Evolutionary conservation across 2,329 filamentous ascomycete genomes (phyloP).

Genomic region (Ophiocordyceps unilateralis): DNA sequence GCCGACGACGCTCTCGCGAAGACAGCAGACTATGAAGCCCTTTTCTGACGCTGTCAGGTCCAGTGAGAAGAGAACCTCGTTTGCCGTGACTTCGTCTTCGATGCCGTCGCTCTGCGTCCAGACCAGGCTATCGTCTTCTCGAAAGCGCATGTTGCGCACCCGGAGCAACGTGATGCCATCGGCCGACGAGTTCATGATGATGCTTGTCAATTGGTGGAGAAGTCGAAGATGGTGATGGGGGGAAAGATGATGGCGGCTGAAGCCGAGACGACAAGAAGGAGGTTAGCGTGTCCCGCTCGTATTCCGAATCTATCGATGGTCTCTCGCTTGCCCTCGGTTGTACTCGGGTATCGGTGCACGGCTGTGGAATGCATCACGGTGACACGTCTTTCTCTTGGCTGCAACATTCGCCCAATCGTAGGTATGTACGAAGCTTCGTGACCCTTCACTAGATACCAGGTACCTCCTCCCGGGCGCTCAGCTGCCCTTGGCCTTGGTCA

Average conservation of each 20-base stretch:
- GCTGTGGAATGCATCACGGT: neutral
- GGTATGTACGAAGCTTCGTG: no score
- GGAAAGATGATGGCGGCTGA: no score
- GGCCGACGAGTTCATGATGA: neutral
- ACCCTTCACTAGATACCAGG: no score
- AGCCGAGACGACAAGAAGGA: no score
- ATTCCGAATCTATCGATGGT: neutral
- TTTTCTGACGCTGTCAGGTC: conserved; percentile 1
- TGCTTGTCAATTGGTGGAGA: neutral
- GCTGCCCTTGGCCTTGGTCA: conserved; percentile 35
- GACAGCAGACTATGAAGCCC: conserved; percentile 16
- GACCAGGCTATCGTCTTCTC: conserved; percentile 8
- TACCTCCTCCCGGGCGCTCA: no score
- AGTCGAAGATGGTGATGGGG: neutral
- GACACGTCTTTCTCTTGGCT: neutral
- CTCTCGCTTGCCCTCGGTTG: no score
- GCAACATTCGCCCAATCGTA: no score
- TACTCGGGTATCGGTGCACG: neutral
- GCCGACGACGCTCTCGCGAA: conserved; percentile 17
- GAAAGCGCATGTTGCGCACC: conserved; percentile 8
- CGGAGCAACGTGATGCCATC: neutral
- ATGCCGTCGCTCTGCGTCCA: conserved; percentile 9
- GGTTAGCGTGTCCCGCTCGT: neutral
- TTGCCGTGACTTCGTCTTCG: conserved; percentile 5
- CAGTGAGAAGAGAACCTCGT: conserved; percentile 14